Evolutionary conservation across 163 green algal genomes (phyloP).

Genomic region (Scenedesmus sp.): DNA sequence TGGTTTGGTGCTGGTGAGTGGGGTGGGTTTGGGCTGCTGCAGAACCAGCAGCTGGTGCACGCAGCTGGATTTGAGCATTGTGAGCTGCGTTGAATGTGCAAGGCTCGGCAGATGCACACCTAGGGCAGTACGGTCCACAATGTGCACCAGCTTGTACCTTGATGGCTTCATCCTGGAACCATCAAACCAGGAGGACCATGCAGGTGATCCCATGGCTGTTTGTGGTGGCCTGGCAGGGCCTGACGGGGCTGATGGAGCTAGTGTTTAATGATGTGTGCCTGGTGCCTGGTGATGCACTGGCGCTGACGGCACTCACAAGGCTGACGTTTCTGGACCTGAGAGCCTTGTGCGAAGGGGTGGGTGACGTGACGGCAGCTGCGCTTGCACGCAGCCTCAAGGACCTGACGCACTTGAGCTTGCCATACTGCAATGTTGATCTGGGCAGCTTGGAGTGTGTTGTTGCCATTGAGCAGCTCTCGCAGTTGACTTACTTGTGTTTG

Average conservation of each 20-base stretch:
- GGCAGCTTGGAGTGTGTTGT: background rate
- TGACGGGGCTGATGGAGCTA: too few species aligned
- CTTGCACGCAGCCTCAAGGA: background rate
- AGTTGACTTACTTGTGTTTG: background rate
- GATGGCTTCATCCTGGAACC: too few species aligned
- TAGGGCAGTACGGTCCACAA: too few species aligned
- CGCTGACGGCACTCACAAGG: background rate
- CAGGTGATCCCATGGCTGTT: too few species aligned
- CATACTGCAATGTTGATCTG: background rate
- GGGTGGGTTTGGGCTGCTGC: background rate
- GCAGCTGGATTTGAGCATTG: background rate
- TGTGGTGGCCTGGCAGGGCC: too few species aligned
- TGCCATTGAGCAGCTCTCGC: background rate
- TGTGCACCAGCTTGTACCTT: too few species aligned
- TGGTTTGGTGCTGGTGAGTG: background rate
- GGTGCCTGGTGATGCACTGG: too few species aligned
- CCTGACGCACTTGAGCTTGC: background rate
- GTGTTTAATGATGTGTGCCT: too few species aligned
- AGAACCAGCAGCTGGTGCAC: background rate
- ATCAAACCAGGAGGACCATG: too few species aligned
- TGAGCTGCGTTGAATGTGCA: too few species aligned
- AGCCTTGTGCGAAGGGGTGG: background rate
- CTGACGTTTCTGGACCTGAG: background rate
- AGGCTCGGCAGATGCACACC: too few species aligned
- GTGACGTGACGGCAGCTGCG: background rate